A percentile compares a stretch with the other conserved stretches of the same genome.
These are phyloP conservation scores for Pyrus betulifolia DNA, from an alignment of 306 rosid genomes.

Conservation along the genomic window DNA sequence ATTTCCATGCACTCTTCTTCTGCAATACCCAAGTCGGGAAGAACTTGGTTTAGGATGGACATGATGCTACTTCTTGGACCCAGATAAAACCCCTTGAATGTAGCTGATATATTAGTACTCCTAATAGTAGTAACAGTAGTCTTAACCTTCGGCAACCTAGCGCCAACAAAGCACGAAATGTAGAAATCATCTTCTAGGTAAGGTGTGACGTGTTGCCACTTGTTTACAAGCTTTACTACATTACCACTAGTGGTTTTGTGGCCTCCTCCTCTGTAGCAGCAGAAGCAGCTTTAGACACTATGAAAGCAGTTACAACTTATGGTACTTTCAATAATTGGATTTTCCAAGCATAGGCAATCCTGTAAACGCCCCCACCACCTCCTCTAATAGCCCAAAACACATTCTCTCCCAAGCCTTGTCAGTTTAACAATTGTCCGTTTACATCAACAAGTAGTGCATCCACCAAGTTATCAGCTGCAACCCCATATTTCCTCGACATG, in stretches of 20 bases:
- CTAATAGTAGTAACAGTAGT: background rate
- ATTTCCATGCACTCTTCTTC: conserved; percentile 54
- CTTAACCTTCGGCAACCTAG: conserved; percentile 43
- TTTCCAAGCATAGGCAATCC: conserved; percentile 71
- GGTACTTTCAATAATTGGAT: conserved; percentile 48
- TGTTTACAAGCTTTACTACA: conserved; percentile 38
- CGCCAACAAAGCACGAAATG: conserved; percentile 59
- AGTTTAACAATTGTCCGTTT: conserved; percentile 32
- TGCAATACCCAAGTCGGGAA: conserved; percentile 38
- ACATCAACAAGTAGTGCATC: conserved; percentile 59
- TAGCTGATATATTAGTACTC: conserved; percentile 30
- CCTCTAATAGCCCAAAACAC: conserved; percentile 92
- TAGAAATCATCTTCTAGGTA: conserved; percentile 43
- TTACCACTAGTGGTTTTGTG: background rate
- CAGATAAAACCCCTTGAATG: conserved; percentile 47
- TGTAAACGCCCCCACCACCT: conserved; percentile 78
- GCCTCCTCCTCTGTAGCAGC: conserved; percentile 9
- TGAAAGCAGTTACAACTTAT: conserved; percentile 34
- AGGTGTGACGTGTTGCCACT: conserved; percentile 71
- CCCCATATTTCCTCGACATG: conserved; percentile 57
- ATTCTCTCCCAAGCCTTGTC: conserved; percentile 63
- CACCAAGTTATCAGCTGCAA: conserved; percentile 67
- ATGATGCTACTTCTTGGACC: conserved; percentile 28
- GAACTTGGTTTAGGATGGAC: conserved; percentile 18
- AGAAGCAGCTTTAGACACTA: conserved; percentile 30